Evolutionary conservation across 208 protist genomes (phyloP), one percentile per base, ranked within the genome.

Genomic region (Strigomonas culicis): DNA sequence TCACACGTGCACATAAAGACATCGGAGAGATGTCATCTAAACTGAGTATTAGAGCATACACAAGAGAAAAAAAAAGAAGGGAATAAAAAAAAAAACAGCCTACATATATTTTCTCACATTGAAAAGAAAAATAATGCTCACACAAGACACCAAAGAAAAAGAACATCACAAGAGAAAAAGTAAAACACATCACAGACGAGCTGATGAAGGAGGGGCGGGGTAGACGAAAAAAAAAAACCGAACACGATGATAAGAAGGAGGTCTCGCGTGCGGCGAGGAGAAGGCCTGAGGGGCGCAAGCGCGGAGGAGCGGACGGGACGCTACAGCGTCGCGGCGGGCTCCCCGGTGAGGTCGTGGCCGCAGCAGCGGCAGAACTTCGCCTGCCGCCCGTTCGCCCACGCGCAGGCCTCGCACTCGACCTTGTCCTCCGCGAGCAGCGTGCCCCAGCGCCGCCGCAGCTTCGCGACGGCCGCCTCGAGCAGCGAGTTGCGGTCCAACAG

Each of bases 331-430:
- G n/a, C n/a, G n/a, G n/a, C 55, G 60, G 39, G 68, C 34, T 21
- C 72, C 67, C 49, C 81, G 27, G 58, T 70, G 11, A 70, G 67
- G 17, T 65, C 44, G 65, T 87, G 74, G 0, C 82, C 84, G 52
- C 87, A 90, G 73, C 87, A 93, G 22, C 74, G 63, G 59, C 87
- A 93, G 46, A 73, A 63, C 4, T 43, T 65, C 21, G 70, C 67
- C 11, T 84, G 74, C 39, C 69, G 69, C 31, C 56, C 63, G 47
- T 90, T 91, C 56, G 66, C 67, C 82, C 84, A 91, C 19, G 53
- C 75, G 60, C 87, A 90, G 44, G 70, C 66, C 59, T 90, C 87
- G 53, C 87, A 93, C 70, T 93, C 84, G 13, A 90, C 36, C 59
- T 88, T 86, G 50, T 80, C 80, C 0, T 88, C 74, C 4, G 43